These are phyloP conservation scores for Amanita exitialis DNA, from an alignment of 768 basidiomycete species.

Conservation along the genomic window DNA sequence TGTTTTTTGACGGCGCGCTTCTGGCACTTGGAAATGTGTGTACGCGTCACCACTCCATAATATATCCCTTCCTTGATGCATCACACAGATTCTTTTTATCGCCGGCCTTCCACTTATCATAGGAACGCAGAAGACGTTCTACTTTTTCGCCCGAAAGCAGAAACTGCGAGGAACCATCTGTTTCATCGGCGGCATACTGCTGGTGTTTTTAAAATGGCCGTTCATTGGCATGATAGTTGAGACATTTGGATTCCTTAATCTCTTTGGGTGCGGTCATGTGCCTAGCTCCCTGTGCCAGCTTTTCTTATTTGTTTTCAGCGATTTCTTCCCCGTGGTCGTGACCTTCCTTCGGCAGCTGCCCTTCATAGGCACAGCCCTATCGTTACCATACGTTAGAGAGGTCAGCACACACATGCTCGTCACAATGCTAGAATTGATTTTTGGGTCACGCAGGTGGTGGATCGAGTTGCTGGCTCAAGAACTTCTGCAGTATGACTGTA, in stretches of 20 bases:
- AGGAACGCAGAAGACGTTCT: slow-evolving; percentile 93
- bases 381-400: slow-evolving; percentile 77
- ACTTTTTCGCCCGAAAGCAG: slow-evolving; percentile 94
- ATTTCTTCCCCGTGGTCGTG: slow-evolving; percentile 98
- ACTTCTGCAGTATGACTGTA: slow-evolving; percentile 54
- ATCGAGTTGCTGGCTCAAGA: slow-evolving; percentile 73
- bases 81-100: slow-evolving; percentile 77
- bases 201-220: slow-evolving; percentile 94
- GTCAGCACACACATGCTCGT: slow-evolving; percentile 35
- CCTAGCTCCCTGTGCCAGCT: neutral
- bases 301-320: slow-evolving; percentile 36
- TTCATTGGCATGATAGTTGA: slow-evolving; percentile 91
- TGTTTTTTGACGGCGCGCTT: slow-evolving; percentile 94
- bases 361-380: slow-evolving; percentile 78
- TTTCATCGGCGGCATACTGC: slow-evolving; percentile 82
- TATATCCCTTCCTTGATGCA: neutral
- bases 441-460: slow-evolving; percentile 44
- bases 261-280: slow-evolving; percentile 72
- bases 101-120: slow-evolving; percentile 94
- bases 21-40: slow-evolving; percentile 93
- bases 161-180: slow-evolving; percentile 87
- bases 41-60: neutral
- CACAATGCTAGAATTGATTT: neutral
- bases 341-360: slow-evolving; percentile 95
- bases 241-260: slow-evolving; percentile 92